phyloP scores from a whole-genome alignment of 2,329 filamentous ascomycete species.

The Cladophialophora bantiana region DNA sequence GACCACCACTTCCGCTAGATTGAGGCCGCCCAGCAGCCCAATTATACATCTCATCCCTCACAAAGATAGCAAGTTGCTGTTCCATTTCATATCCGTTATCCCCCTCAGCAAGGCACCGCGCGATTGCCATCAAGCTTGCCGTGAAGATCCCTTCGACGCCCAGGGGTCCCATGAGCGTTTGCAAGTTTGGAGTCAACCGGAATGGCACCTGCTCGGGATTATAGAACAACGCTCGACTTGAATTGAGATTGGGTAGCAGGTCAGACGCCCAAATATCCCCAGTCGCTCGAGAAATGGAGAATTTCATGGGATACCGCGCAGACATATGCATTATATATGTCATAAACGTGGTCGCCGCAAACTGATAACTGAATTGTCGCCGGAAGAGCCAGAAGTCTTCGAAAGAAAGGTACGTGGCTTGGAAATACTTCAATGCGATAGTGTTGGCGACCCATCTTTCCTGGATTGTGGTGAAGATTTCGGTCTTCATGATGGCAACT shows the following conservation, averaged over 20 bases:
- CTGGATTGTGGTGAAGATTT: constrained; percentile 94
- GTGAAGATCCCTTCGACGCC: constrained; percentile 96
- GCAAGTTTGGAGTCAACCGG: constrained; percentile 93
- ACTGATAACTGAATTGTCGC: constrained; percentile 93
- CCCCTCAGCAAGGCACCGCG: constrained; percentile 75
- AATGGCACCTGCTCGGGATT: constrained; percentile 97
- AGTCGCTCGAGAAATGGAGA: constrained; percentile 83
- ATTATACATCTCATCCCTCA: constrained; percentile 96
- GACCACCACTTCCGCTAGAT: constrained; percentile 8
- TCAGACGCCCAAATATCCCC: constrained; percentile 98
- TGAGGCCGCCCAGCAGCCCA: constrained; percentile 76
- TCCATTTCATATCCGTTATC: constrained; percentile 76
- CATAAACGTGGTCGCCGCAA: constrained; percentile 95
- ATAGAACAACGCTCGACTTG: constrained; percentile 85
- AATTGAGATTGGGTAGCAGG: constrained; percentile 86
- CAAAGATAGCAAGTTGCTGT: constrained; percentile 91
- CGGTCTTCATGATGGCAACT: constrained; percentile 74
- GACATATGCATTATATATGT: constrained; percentile 98
- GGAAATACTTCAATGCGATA: constrained; percentile 87
- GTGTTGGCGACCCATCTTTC: constrained; percentile 88
- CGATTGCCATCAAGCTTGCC: constrained; percentile 95
- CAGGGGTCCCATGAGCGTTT: constrained; percentile 93
- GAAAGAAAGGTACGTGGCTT: constrained; percentile 83
- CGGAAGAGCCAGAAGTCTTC: constrained; percentile 99
- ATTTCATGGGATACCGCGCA: constrained; percentile 92